phyloP scores from a whole-genome alignment of 257 asterid genomes.

The Solanum sparsipilum region DNA sequence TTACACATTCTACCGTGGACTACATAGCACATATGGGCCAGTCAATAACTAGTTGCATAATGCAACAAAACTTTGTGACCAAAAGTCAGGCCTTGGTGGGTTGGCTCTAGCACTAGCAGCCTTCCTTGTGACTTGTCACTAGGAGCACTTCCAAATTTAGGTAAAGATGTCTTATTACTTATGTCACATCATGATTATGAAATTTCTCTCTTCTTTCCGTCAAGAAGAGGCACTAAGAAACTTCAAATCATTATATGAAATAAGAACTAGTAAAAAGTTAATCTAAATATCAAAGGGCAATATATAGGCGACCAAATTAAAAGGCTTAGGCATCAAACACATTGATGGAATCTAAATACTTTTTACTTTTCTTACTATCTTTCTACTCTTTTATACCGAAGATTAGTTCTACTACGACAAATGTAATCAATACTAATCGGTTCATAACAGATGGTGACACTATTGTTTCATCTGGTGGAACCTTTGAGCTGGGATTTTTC shows the following conservation, averaged over 20 bases:
- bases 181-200: background rate
- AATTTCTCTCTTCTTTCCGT: background rate
- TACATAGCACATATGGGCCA: background rate
- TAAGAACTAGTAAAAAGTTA: background rate
- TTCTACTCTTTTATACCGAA: background rate
- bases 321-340: background rate
- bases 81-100: background rate
- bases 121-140: background rate
- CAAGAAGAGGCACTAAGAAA: background rate
- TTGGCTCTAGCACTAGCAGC: background rate
- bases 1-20: background rate
- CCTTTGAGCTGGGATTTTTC: constrained; percentile 3
- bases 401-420: background rate
- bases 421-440: constrained; percentile 1
- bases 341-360: background rate
- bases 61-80: background rate
- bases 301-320: background rate
- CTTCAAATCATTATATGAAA: background rate
- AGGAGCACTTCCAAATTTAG: background rate
- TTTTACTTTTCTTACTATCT: background rate
- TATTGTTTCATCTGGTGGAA: constrained; percentile 12
- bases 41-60: background rate
- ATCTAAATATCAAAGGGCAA: background rate
- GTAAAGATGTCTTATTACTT: background rate
- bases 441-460: constrained; percentile 19